phyloP scores from a whole-genome alignment of 106 monocot species.

The Ottelia alismoides region DNA sequence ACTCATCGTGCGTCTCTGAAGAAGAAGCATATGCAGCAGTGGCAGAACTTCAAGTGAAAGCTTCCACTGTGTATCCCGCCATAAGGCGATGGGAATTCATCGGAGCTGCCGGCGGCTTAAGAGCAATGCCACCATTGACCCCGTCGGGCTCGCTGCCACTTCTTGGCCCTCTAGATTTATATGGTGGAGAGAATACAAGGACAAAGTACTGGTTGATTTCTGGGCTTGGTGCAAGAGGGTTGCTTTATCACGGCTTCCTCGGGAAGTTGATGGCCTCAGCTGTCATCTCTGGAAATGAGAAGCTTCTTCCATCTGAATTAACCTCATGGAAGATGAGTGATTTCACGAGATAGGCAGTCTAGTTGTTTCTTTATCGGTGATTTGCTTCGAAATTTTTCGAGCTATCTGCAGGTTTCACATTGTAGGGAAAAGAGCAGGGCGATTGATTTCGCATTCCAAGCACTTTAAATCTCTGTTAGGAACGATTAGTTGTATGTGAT shows the following conservation, averaged over 20 bases:
- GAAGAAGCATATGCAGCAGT: constrained; percentile 47
- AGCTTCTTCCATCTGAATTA: constrained; percentile 55
- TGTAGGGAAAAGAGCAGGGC: too few relatives aligned
- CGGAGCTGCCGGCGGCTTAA: constrained; percentile 60
- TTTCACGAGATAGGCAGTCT: too few relatives aligned
- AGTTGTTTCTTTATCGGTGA: too few relatives aligned
- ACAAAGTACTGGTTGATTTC: constrained; percentile 64
- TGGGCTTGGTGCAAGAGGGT: constrained; percentile 82
- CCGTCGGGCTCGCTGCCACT: constrained; percentile 72
- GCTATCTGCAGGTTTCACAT: too few relatives aligned
- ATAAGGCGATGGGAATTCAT: constrained; percentile 56
- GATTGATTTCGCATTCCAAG: too few relatives aligned
- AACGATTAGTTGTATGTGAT: too few relatives aligned
- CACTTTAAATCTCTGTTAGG: too few relatives aligned
- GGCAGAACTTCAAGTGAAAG: constrained; percentile 59
- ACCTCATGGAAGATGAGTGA: constrained; percentile 69
- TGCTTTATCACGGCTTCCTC: constrained; percentile 82
- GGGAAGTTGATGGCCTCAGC: constrained; percentile 77
- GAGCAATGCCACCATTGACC: constrained; percentile 92
- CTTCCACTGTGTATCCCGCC: constrained; percentile 57
- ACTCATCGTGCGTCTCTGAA: constrained; percentile 25
- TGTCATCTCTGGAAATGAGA: constrained; percentile 54
- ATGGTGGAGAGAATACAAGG: constrained; percentile 9
- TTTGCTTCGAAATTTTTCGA: too few relatives aligned
- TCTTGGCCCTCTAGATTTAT: constrained; percentile 54